A percentile compares a stretch with the other conserved stretches of the same genome.
Evolutionary conservation across 495 filamentous ascomycete species (phyloP).

Genomic region (Aspergillus wentii): DNA sequence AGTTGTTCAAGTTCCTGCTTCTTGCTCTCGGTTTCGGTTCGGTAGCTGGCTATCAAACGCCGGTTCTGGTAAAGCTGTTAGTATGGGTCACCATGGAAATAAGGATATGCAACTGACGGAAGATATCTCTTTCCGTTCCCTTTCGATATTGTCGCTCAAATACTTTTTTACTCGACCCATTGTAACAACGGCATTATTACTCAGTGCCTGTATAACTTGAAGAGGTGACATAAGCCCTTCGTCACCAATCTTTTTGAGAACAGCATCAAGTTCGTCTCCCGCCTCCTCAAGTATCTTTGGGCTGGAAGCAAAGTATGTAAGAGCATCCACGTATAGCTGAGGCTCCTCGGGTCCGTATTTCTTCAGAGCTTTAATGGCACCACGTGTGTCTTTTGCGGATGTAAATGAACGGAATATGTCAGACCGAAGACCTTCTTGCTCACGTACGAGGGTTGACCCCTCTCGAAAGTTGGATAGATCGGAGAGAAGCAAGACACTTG

Average conservation of each 20-base stretch:
- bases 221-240: slow-evolving; percentile 92
- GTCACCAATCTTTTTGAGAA: slow-evolving; percentile 81
- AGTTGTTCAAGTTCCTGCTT: slow-evolving; percentile 72
- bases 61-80: slow-evolving; percentile 56
- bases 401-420: slow-evolving; percentile 98
- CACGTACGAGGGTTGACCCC: slow-evolving; percentile 86
- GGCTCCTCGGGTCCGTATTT: slow-evolving; percentile 93
- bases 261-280: slow-evolving; percentile 70
- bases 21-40: slow-evolving; percentile 76
- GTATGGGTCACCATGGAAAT: not conserved
- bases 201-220: slow-evolving; percentile 92
- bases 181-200: slow-evolving; percentile 79
- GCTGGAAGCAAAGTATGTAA: slow-evolving; percentile 90
- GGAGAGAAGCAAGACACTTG: slow-evolving; percentile 87
- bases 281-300: slow-evolving; percentile 78
- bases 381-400: slow-evolving; percentile 83
- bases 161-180: slow-evolving; percentile 98
- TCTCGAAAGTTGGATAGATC: slow-evolving; percentile 86
- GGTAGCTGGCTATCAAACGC: slow-evolving; percentile 77
- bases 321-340: slow-evolving; percentile 84
- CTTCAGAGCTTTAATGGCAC: slow-evolving; percentile 79
- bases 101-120: slow-evolving; percentile 32
- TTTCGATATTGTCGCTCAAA: slow-evolving; percentile 79
- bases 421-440: slow-evolving; percentile 85
- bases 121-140: slow-evolving; percentile 80